Evolutionary conservation across 345 rosid species (phyloP).

Genomic region (Geranium brycei): DNA sequence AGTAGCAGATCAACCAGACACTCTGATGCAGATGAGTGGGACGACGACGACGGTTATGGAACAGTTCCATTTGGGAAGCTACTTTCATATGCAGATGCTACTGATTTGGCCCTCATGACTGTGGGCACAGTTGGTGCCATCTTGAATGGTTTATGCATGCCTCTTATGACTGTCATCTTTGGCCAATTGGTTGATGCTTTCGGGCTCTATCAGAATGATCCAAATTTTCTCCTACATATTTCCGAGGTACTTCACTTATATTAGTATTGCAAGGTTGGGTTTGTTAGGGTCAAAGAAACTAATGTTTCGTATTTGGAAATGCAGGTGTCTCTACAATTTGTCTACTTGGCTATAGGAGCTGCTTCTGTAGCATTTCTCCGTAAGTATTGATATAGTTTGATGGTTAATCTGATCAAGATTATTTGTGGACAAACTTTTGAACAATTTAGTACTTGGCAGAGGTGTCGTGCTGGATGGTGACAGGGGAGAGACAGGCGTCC

Average conservation of each 20-base stretch:
- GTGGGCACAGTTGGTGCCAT: conserved; percentile 46
- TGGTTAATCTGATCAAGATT: not conserved
- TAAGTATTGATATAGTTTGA: conserved; percentile 19
- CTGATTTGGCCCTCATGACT: conserved; percentile 40
- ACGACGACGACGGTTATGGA: not conserved
- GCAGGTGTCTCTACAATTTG: conserved; percentile 48
- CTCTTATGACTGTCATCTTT: conserved; percentile 54
- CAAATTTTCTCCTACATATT: conserved; percentile 19
- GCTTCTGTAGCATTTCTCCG: conserved; percentile 48
- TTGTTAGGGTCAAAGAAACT: not conserved
- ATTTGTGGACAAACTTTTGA: not conserved
- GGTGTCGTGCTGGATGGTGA: conserved; percentile 64
- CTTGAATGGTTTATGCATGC: conserved; percentile 46
- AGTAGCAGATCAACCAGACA: not conserved
- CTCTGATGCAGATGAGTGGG: not conserved
- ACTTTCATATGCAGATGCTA: conserved; percentile 49
- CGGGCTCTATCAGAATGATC: conserved; percentile 34
- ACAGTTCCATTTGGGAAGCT: conserved; percentile 50
- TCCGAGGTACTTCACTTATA: conserved; percentile 27
- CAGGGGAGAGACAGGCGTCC: conserved; percentile 70
- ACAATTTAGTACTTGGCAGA: conserved; percentile 26
- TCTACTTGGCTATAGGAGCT: conserved; percentile 52
- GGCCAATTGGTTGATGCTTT: conserved; percentile 49
- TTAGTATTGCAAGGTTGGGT: not conserved
- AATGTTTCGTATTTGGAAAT: not conserved